Conservation (phyloP, 768 basidiomycete genomes). For the Mycena belliarum region DNA sequence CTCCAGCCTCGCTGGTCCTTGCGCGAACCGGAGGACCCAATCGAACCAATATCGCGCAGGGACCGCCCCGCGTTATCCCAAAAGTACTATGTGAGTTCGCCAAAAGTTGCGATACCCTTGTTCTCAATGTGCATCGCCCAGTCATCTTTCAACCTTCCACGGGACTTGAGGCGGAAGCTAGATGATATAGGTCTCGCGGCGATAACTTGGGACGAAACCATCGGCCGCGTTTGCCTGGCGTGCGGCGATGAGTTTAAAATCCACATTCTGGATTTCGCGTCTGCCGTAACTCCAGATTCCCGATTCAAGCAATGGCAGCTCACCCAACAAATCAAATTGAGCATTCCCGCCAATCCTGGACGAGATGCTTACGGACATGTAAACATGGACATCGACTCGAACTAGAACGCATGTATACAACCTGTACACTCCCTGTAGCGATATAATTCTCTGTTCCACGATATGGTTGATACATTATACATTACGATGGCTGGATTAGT, state of each 20-base stretch:
- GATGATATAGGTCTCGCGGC: conserved; percentile 41
- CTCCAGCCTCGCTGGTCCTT: conserved; percentile 17
- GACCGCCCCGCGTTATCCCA: conserved; percentile 19
- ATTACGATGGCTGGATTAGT: conserved; percentile 25
- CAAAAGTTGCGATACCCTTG: background rate
- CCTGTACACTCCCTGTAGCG: background rate
- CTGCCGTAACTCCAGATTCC: conserved; percentile 27
- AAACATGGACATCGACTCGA: conserved; percentile 5
- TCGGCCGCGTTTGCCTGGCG: conserved; percentile 59
- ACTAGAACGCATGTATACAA: background rate
- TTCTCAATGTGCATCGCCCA: background rate
- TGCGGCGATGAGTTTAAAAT: conserved; percentile 41
- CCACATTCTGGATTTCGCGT: conserved; percentile 51
- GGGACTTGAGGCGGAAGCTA: conserved; percentile 38
- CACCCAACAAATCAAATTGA: conserved; percentile 32
- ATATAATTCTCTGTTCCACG: background rate
- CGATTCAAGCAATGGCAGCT: conserved; percentile 34
- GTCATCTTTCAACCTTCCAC: conserved; percentile 37
- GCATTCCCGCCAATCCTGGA: conserved; percentile 18
- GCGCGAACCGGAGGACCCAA: conserved; percentile 17
- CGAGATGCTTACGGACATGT: background rate
- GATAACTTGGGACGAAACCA: conserved; percentile 67
- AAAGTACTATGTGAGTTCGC: conserved; percentile 19
- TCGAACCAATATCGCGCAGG: conserved; percentile 19
- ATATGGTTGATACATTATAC: conserved; percentile 23